Evolutionary conservation across 1,139 yeast species (phyloP).

Genomic region (Hanseniaspora uvarum): DNA sequence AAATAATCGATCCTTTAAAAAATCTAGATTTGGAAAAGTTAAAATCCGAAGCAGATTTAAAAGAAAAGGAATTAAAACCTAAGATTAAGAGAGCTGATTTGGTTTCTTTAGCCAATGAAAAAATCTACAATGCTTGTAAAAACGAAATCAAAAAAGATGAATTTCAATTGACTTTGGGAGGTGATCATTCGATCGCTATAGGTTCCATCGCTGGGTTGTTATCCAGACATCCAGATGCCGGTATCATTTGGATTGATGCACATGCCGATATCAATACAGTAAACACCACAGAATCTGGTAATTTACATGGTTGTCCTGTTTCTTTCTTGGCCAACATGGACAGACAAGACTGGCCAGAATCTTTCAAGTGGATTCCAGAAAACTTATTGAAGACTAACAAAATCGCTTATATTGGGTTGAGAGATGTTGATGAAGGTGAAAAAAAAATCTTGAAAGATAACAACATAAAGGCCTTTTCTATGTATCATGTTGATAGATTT

Average conservation of each 20-base stretch:
- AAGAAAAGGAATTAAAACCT: constrained; percentile 38
- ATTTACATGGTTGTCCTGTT: constrained; percentile 93
- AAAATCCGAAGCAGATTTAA: constrained; percentile 29
- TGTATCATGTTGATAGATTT: constrained; percentile 91
- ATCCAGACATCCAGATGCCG: constrained; percentile 71
- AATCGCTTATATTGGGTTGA: constrained; percentile 84
- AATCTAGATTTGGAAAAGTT: constrained; percentile 38
- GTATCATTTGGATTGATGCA: constrained; percentile 93
- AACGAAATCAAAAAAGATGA: constrained; percentile 34
- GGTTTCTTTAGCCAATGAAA: constrained; percentile 64
- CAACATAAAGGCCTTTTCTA: constrained; percentile 77
- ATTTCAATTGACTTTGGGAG: constrained; percentile 81
- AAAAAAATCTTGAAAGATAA: constrained; percentile 58
- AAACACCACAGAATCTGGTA: constrained; percentile 75
- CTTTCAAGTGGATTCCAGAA: constrained; percentile 70
- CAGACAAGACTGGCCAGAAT: constrained; percentile 52
- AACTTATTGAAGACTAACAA: constrained; percentile 50
- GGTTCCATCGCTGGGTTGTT: constrained; percentile 84
- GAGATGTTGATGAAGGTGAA: constrained; percentile 88
- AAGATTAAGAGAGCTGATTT: constrained; percentile 63
- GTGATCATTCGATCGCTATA: constrained; percentile 93
- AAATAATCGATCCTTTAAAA: constrained; percentile 46
- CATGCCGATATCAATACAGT: constrained; percentile 96
- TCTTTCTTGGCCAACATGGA: constrained; percentile 78
- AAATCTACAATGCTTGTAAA: constrained; percentile 53